phyloP scores from a whole-genome alignment of 1,284 basidiomycete genomes.

The Pseudozyma thailandica region DNA sequence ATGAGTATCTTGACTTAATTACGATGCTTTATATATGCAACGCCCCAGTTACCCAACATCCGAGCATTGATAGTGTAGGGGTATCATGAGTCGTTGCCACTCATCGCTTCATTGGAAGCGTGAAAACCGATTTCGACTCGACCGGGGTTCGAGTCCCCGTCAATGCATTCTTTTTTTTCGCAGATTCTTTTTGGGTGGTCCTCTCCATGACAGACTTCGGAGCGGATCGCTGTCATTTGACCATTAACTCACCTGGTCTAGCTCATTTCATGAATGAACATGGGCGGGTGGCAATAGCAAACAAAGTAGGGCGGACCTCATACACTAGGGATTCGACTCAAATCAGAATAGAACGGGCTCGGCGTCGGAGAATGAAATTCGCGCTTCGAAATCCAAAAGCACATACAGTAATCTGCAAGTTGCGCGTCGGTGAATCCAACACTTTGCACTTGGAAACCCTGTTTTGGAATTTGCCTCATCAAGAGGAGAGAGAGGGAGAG shows the following conservation, averaged over 20 bases:
- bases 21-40: background rate
- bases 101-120: slow-evolving; percentile 18
- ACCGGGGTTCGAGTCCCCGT: slow-evolving; percentile 56
- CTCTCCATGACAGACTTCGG: too few species aligned
- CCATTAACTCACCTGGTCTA: too few species aligned
- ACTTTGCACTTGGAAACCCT: background rate
- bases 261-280: too few species aligned
- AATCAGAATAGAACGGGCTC: background rate
- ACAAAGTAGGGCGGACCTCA: too few species aligned
- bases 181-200: background rate
- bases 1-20: background rate
- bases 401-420: too few species aligned
- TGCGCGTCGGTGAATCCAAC: slow-evolving; percentile 13
- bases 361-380: slow-evolving; percentile 18
- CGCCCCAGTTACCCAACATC: background rate
- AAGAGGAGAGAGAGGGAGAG: background rate
- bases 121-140: slow-evolving; percentile 45
- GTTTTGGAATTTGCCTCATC: too few species aligned
- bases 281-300: background rate
- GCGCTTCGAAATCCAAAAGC: background rate
- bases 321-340: too few species aligned
- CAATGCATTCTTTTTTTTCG: slow-evolving; percentile 34
- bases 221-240: too few species aligned
- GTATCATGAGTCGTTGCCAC: slow-evolving; percentile 52
- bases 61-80: slow-evolving; percentile 48